Evolutionary conservation across 2,329 filamentous ascomycete genomes (phyloP), one percentile per base, ranked within the genome.

Genomic region (Sphaerulina populicola): DNA sequence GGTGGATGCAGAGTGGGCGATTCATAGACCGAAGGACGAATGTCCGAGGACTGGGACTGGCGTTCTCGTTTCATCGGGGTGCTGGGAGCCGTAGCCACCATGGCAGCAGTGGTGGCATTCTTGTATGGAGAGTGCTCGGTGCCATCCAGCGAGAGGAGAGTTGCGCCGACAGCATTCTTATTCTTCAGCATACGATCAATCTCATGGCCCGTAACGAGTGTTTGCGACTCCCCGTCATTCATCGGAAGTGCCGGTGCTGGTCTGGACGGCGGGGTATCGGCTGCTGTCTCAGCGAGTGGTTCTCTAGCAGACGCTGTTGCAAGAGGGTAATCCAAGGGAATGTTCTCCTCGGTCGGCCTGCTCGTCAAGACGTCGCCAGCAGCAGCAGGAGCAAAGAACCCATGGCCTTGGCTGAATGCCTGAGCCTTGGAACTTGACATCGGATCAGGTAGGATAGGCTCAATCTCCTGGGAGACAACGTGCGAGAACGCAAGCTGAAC

Each of bases 141-240:
- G 23, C 51, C 54, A 37, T 58, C 57, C 37, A 37, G 55, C 9
- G 21, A 47, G 41, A 53, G 56, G 11, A 46, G 41, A 11, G 38
- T 49, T 6, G 46, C 42, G 3, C 50, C 39, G 5, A 44, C 39
- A 9, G 44, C 47, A 33, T 36, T 66, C 60, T 79, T 81, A 48
- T 76, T 74, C 58, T 78, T 77, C 50, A 94, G 70, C 62, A 95
- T 76, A 49, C 81, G 78, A 59, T 95, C 89, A 57, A 95, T 88
- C 50, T 85, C 82, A 44, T 85, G 80, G 0, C 86, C 80, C n/a
- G 88, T 94, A 29, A 96, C 74, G 36, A 84, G 77, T 21, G 90
- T 96, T 70, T 96, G 91, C 11, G 86, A 85, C 47, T 83, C 80
- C 58, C 85, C 83, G 61, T 94, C 88, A 15, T 75, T 47, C 58